Percentiles rank a stretch among this genome's conserved stretches.
These are phyloP conservation scores for Marasmius tenuissimus DNA, from an alignment of 1,284 basidiomycete species.

Conservation along the genomic window DNA sequence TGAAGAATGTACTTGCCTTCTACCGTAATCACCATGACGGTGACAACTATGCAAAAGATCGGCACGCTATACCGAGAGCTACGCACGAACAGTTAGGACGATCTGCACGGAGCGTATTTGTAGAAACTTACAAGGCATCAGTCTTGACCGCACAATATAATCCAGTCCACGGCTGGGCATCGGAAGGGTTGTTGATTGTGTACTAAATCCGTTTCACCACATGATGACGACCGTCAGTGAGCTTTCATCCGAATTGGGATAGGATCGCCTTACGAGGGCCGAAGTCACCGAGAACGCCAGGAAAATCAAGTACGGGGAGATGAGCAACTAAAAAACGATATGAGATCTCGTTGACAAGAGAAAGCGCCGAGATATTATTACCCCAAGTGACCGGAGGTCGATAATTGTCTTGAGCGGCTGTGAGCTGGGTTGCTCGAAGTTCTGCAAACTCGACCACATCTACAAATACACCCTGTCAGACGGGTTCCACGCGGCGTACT, in stretches of 20 bases:
- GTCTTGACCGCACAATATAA: constrained; percentile 47
- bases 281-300: constrained; percentile 26
- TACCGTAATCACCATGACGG: constrained; percentile 40
- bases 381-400: not conserved
- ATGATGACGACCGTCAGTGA: too few relatives aligned
- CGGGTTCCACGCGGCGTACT: not conserved
- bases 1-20: constrained; percentile 36
- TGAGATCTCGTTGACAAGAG: not conserved
- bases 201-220: constrained; percentile 25
- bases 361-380: not conserved
- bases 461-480: not conserved
- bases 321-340: constrained; percentile 20
- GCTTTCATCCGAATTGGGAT: too few relatives aligned
- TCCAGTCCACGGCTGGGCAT: constrained; percentile 38
- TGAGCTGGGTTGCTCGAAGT: not conserved
- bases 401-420: not conserved
- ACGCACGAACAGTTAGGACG: constrained; percentile 6
- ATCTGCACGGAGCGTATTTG: constrained; percentile 6
- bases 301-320: constrained; percentile 30
- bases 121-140: constrained; percentile 35
- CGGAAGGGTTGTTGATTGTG: constrained; percentile 28
- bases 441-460: not conserved
- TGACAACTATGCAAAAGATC: constrained; percentile 41
- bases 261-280: constrained; percentile 22
- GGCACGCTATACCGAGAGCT: constrained; percentile 42